Conservation (phyloP, 805 yeast species). For the Saccharomycopsis babjevae region DNA sequence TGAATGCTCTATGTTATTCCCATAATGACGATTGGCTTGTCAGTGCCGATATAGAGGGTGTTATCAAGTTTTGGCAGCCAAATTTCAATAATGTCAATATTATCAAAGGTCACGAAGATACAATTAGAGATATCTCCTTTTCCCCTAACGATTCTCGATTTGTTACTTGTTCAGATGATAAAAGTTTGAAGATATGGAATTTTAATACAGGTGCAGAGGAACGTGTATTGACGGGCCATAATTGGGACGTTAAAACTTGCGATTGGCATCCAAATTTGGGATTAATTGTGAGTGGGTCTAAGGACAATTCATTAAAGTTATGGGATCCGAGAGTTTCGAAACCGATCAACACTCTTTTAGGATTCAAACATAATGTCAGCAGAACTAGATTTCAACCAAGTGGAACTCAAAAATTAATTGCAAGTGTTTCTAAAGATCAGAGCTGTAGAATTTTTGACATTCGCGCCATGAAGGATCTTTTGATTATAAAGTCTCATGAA, state of each 20-base stretch:
- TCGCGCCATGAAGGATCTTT: slow-evolving; percentile 69
- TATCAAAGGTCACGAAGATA: slow-evolving; percentile 65
- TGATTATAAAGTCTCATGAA: slow-evolving; percentile 67
- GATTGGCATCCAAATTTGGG: slow-evolving; percentile 96
- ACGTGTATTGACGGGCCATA: slow-evolving; percentile 75
- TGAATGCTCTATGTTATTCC: slow-evolving; percentile 68
- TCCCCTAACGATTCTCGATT: slow-evolving; percentile 86
- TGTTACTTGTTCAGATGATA: slow-evolving; percentile 92
- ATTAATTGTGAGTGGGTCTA: slow-evolving; percentile 83
- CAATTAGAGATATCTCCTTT: slow-evolving; percentile 78
- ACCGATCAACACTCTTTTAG: slow-evolving; percentile 73
- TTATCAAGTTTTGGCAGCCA: slow-evolving; percentile 93
- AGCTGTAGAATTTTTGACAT: slow-evolving; percentile 83
- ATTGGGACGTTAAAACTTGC: slow-evolving; percentile 96
- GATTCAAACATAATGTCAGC: slow-evolving; percentile 90
- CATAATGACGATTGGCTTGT: slow-evolving; percentile 92
- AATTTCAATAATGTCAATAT: slow-evolving; percentile 93
- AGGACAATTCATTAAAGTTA: slow-evolving; percentile 82
- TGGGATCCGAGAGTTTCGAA: slow-evolving; percentile 90
- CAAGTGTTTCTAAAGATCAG: slow-evolving; percentile 82
- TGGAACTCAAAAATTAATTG: slow-evolving; percentile 63
- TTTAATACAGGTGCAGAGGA: slow-evolving; percentile 84
- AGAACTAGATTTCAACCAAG: slow-evolving; percentile 77
- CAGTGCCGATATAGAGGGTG: slow-evolving; percentile 89
- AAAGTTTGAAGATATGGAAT: slow-evolving; percentile 85